Base-by-base conservation (phyloP, 805 yeast genomes). In the Blastobotrys muscicola region DNA sequence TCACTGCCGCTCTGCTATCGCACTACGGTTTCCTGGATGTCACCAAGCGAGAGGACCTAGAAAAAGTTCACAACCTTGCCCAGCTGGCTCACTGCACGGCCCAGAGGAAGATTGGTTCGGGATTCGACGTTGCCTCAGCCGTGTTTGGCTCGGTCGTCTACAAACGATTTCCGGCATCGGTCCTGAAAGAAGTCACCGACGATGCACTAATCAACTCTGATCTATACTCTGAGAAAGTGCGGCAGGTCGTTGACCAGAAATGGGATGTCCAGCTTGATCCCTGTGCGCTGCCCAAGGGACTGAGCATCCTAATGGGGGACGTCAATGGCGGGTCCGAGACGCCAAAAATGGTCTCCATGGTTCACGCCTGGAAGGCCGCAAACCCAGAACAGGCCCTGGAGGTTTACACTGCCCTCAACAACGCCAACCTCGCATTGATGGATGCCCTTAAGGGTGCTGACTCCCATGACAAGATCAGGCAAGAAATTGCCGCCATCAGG, bases 61-160 rank as follows among this genome's bases (percentile, higher is more conserved):
- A 53, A 3, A 47, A 60, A n/a, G 68, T 90, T 31, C 97, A 92
- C 60, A 90, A 86, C 54, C 62, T 86, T 23, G 76, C 96, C 0
- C 98, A 92, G 60, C 68, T 85, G 7, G 82, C 95, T 0, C 98
- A 92, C 61, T 89, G 96, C 60, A 72, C 76, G 45, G 97, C 98
- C 2, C 98, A 92, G 61, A 85, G 85, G 29, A 92, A 92, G 61
- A 80, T 92, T 20, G 98, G 98, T 0, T 86, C 96, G 2, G 98
- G 98, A 0, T 92, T 92, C 62, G 98, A 92, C 59, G 94, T 92
- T 35, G 97, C 95, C 0, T 81, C 97, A 20, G 98, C 98, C 0
- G 81, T 85, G 0, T 90, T 72, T 61, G 98, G 98, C 1, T 83
- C 95, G 0, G 82, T 89, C 38, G 71, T 79, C 4, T 92, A 92